These are phyloP conservation scores for Colletotrichum caudatum DNA, from an alignment of 2,329 filamentous ascomycete genomes.

Conservation along the genomic window DNA sequence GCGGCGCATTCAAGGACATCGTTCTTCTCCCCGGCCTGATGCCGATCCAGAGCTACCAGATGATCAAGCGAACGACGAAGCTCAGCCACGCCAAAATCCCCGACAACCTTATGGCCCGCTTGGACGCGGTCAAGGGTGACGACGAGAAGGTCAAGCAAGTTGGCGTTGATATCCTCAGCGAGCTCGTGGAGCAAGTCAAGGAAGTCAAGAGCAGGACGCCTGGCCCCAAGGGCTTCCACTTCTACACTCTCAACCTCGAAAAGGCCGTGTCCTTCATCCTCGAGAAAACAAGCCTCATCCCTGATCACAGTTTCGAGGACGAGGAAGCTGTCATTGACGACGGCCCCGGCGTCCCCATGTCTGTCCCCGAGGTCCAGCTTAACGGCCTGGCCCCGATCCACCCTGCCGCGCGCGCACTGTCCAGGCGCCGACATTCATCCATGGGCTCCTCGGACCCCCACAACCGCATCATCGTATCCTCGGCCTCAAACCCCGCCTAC, in stretches of 20 bases:
- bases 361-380: conserved; percentile 61
- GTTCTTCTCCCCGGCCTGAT: conserved; percentile 95
- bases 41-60: conserved; percentile 98
- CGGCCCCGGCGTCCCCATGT: conserved; percentile 50
- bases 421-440: conserved; percentile 76
- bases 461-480: conserved; percentile 86
- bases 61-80: conserved; percentile 93
- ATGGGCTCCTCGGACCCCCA: conserved; percentile 88
- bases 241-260: conserved; percentile 96
- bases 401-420: conserved; percentile 51
- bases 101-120: conserved; percentile 73
- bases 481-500: conserved; percentile 70
- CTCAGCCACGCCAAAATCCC: conserved; percentile 91
- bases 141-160: conserved; percentile 85
- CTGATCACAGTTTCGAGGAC: conserved; percentile 66
- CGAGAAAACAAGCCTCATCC: conserved; percentile 87
- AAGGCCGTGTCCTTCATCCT: conserved; percentile 96
- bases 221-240: conserved; percentile 86
- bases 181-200: conserved; percentile 85
- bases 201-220: conserved; percentile 67
- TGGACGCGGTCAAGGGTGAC: conserved; percentile 80
- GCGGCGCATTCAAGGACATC: conserved; percentile 85
- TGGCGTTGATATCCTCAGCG: conserved; percentile 84
- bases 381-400: conserved; percentile 58
- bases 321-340: conserved; percentile 66